Conservation (phyloP, 2,329 filamentous ascomycete genomes). For the Microascus cirrosus region DNA sequence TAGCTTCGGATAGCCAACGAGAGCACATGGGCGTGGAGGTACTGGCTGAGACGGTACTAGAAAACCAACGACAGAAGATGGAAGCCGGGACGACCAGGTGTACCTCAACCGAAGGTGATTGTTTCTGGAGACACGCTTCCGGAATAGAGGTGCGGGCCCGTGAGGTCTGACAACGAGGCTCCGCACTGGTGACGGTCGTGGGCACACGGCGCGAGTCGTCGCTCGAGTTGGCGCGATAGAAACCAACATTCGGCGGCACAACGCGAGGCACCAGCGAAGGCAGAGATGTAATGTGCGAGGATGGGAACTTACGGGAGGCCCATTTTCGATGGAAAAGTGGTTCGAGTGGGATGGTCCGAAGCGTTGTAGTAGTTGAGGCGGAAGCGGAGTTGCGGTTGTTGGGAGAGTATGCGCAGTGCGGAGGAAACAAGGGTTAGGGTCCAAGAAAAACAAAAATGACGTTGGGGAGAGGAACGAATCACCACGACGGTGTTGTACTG, state of each 20-base stretch:
- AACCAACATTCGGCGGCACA: not conserved
- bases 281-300: not conserved
- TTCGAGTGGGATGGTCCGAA: not conserved
- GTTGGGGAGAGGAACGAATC: not conserved
- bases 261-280: not conserved
- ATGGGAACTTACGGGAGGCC: conserved; percentile 4
- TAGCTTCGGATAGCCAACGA: not conserved
- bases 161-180: not conserved
- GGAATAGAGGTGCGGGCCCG: not conserved
- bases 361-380: not conserved
- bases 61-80: not conserved
- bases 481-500: not conserved
- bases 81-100: not conserved
- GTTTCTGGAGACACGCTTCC: not conserved
- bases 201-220: not conserved
- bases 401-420: not conserved
- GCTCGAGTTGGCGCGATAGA: not conserved
- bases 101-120: not conserved
- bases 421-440: not conserved
- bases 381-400: not conserved
- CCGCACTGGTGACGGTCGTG: not conserved
- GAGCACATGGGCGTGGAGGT: not conserved
- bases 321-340: not conserved
- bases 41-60: not conserved
- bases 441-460: not conserved